phyloP scores from a whole-genome alignment of 805 yeast genomes.

The Wickerhamiella musiphila region DNA sequence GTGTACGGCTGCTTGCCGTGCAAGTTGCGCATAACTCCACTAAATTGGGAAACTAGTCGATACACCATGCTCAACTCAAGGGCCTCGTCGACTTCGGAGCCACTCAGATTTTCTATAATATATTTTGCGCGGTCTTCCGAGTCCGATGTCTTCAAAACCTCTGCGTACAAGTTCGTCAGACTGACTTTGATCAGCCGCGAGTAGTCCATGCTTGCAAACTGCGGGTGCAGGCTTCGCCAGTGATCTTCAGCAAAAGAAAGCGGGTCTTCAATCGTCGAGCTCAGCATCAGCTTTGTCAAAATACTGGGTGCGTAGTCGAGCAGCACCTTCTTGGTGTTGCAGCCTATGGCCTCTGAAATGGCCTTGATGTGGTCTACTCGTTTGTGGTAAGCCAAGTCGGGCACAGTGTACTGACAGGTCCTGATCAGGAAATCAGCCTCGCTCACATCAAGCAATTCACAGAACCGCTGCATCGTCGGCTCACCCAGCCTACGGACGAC shows the following conservation, averaged over 20 bases:
- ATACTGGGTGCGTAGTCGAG: conserved; percentile 22
- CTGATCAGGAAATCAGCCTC: conserved; percentile 43
- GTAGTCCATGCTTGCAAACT: conserved; percentile 22
- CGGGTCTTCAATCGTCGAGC: conserved; percentile 32
- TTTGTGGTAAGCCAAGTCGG: conserved; percentile 52
- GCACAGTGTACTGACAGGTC: conserved; percentile 59
- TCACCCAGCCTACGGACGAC: conserved; percentile 34
- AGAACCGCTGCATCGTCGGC: conserved; percentile 39
- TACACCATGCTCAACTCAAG: conserved; percentile 7
- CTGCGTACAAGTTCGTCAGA: conserved; percentile 14
- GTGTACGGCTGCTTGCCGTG: conserved; percentile 55
- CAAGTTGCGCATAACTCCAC: conserved; percentile 60
- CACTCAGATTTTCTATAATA: neutral
- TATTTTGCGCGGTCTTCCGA: conserved; percentile 12
- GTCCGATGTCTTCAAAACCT: conserved; percentile 27
- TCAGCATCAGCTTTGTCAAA: conserved; percentile 20
- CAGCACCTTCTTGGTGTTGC: conserved; percentile 31
- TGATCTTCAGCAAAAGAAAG: conserved; percentile 34
- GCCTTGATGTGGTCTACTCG: conserved; percentile 43
- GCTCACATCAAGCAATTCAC: conserved; percentile 49
- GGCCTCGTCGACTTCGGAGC: neutral
- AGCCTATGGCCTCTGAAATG: conserved; percentile 37
- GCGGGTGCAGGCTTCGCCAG: conserved; percentile 35
- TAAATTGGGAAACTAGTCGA: conserved; percentile 40
- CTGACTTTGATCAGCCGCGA: conserved; percentile 18